Percentiles rank a stretch among this genome's conserved stretches.
phyloP scores from a whole-genome alignment of 2,329 filamentous ascomycete genomes.

The Arthrinium puccinioides region DNA sequence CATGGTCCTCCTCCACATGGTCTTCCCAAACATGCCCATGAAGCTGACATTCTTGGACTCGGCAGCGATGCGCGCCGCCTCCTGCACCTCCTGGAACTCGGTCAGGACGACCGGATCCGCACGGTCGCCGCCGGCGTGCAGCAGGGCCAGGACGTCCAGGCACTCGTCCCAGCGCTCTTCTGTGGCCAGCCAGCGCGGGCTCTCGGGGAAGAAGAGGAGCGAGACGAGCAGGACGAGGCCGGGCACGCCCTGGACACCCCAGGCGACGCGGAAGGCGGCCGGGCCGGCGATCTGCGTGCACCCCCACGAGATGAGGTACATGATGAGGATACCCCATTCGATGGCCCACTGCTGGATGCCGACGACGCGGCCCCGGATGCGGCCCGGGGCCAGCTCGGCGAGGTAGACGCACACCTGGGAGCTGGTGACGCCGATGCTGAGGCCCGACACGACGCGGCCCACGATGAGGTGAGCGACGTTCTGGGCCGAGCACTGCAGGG shows the following conservation, averaged over 20 bases:
- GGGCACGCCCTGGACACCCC: slow-evolving; percentile 42
- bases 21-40: slow-evolving; percentile 35
- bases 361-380: slow-evolving; percentile 54
- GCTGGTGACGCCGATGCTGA: slow-evolving; percentile 56
- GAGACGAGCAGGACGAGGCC: slow-evolving; percentile 38
- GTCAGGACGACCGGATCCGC: slow-evolving; percentile 38
- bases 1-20: slow-evolving; percentile 43
- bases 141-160: slow-evolving; percentile 8
- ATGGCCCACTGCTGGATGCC: slow-evolving; percentile 68
- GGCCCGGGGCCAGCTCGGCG: slow-evolving; percentile 53
- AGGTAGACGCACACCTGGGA: slow-evolving; percentile 61
- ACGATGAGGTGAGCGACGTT: slow-evolving; percentile 45
- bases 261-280: slow-evolving; percentile 52
- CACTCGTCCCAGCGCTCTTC: slow-evolving; percentile 32
- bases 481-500: slow-evolving; percentile 48
- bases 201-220: slow-evolving; percentile 51
- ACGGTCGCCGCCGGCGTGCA: slow-evolving; percentile 7
- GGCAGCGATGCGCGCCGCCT: slow-evolving; percentile 28
- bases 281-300: slow-evolving; percentile 44
- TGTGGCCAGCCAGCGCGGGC: slow-evolving; percentile 48
- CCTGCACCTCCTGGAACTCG: slow-evolving; percentile 25
- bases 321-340: slow-evolving; percentile 56
- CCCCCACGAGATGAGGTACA: slow-evolving; percentile 61
- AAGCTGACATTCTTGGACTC: slow-evolving; percentile 31
- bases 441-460: slow-evolving; percentile 50